Base-by-base conservation (phyloP, 2,329 filamentous ascomycete species). In the Ceratocystis destructans region DNA sequence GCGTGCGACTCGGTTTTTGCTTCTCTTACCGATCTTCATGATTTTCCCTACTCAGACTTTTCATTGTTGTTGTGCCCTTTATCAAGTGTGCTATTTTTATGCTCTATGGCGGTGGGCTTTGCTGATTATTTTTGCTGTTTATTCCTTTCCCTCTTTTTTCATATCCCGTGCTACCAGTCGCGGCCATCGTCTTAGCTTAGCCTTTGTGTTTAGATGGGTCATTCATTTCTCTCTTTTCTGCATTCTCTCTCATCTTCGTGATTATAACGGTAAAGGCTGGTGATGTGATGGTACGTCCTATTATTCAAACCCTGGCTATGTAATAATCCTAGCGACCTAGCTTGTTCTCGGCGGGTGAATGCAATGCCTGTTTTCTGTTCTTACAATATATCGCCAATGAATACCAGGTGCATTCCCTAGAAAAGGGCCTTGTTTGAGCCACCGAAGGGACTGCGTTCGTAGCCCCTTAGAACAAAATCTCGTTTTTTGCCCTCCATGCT, bases 91-190 rank as follows among this genome's bases (percentile, higher is more conserved):
- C 31, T 41, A 31, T 65, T 63, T 41, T 44, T 64, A 44, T 37
- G 33, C 17, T 25, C 41, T n/a, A 33, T 45, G 48, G 53, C 22
- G n/a, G n/a, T 46, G 64, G 33, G 53, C 41, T 48, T 62, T 62
- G 61, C 59, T 57, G 57, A 45, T 33, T 41, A 41, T 65, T 55
- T 62, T 46, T 22, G 44, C 48, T 64, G 20, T 25, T 61, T 41
- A 4, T 61, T 67, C 61, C 41, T 61, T 33, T 41, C 5, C 8
- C 12, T 50, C 48, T 50, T 50, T 66, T 62, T 62, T 28, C 37
- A 50, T 48, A 59, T 45, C 41, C 8, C 48, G 61, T 25, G 41
- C 41, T 62, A 53, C 33, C 41, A 46, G 48, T 64, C 46, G 37
- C 44, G 64, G 50, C 28, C 31, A 46, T 28, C 28, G 8, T 61